A percentile compares a stretch with the other conserved stretches of the same genome.
phyloP scores from a whole-genome alignment of 2,329 filamentous ascomycete species.

The Trichophyton rubrum region DNA sequence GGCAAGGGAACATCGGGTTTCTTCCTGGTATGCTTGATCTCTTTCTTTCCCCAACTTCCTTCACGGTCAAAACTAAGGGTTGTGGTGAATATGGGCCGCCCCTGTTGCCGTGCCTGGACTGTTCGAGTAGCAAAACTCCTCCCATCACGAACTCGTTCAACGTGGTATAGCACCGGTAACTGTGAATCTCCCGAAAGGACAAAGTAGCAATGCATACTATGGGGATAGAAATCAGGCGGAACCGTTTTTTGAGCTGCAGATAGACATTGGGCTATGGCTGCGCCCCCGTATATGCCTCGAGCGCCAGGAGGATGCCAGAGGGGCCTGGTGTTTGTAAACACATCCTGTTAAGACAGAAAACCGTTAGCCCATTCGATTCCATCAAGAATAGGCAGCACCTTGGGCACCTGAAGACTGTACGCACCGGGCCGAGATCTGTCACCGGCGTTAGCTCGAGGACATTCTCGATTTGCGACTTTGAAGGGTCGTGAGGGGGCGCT shows the following conservation, averaged over 20 bases:
- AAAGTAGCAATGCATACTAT: constrained; percentile 99
- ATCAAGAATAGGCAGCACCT: not conserved
- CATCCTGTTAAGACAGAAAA: constrained; percentile 45
- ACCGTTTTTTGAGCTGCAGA: constrained; percentile 82
- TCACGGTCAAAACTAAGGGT: constrained; percentile 78
- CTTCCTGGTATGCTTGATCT: constrained; percentile 52
- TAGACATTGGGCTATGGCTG: constrained; percentile 84
- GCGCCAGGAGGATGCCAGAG: constrained; percentile 88
- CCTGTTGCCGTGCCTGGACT: constrained; percentile 85
- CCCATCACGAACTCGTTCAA: constrained; percentile 84
- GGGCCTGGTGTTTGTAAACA: constrained; percentile 88
- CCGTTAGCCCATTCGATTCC: not conserved
- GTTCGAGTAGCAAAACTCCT: constrained; percentile 82
- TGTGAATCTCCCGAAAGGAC: constrained; percentile 75
- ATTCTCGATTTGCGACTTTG: constrained; percentile 75
- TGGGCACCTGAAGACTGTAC: constrained; percentile 17
- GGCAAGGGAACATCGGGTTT: constrained; percentile 44
- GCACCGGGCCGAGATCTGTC: constrained; percentile 45
- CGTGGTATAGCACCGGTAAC: constrained; percentile 85
- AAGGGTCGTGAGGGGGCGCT: constrained; percentile 58
- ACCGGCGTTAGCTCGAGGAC: constrained; percentile 74
- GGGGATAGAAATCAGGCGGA: constrained; percentile 62
- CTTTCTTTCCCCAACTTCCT: constrained; percentile 38
- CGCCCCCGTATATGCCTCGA: constrained; percentile 84
- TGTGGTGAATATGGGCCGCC: constrained; percentile 85